Conservation (phyloP, 2,329 filamentous ascomycete genomes). For the Cytospora chrysosperma region DNA sequence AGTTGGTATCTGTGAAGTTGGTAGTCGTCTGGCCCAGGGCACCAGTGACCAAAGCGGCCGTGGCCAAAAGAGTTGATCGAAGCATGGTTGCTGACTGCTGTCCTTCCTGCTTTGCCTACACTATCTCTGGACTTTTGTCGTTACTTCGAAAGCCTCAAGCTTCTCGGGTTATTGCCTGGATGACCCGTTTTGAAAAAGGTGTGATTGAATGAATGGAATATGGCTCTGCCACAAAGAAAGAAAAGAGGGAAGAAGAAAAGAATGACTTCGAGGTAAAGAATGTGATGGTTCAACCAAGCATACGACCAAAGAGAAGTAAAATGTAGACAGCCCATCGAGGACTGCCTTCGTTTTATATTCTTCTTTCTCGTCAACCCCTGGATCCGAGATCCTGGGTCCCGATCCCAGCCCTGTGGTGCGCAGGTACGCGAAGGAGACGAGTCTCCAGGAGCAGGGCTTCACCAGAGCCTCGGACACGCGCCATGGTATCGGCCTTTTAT, state of each 20-base stretch:
- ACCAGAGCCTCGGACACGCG: slow-evolving; percentile 8
- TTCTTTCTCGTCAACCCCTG: not conserved
- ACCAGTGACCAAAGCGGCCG: slow-evolving; percentile 22
- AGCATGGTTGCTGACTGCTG: slow-evolving; percentile 3
- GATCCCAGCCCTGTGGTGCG: not conserved
- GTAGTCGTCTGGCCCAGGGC: slow-evolving; percentile 16
- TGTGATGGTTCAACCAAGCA: slow-evolving; percentile 24
- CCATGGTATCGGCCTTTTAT: slow-evolving; percentile 18
- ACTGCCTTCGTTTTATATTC: slow-evolving; percentile 7
- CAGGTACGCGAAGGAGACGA: not conserved
- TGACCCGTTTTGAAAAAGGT: not conserved
- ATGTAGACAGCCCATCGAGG: not conserved
- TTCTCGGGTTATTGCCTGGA: slow-evolving; percentile 11
- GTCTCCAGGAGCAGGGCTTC: not conserved
- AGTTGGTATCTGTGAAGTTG: slow-evolving; percentile 19
- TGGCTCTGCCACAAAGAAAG: slow-evolving; percentile 24
- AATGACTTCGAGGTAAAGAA: slow-evolving; percentile 23
- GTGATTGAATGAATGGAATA: slow-evolving; percentile 14
- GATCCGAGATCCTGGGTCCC: slow-evolving; percentile 5
- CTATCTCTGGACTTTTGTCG: not conserved
- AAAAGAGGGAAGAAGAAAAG: slow-evolving; percentile 21
- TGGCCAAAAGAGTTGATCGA: slow-evolving; percentile 12
- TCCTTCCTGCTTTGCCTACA: not conserved
- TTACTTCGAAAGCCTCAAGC: slow-evolving; percentile 8
- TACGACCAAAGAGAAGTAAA: slow-evolving; percentile 3